Percentiles rank a stretch among this genome's conserved stretches.
These are phyloP conservation scores for Euphorbia schlechtendalii DNA, from an alignment of 441 rosid species.

Conservation along the genomic window DNA sequence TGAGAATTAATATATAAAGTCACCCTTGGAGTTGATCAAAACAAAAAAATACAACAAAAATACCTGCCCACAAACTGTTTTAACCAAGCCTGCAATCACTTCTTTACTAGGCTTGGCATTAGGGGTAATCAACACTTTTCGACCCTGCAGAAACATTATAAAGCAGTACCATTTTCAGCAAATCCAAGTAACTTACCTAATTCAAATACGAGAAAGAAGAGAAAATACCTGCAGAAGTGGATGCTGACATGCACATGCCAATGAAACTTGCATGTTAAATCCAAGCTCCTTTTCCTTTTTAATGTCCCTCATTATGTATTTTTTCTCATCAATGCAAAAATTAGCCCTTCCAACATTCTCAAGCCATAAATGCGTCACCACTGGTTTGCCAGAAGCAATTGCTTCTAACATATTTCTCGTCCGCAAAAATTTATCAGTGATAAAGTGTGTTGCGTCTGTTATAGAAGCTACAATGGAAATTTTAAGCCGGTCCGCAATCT, in stretches of 20 bases:
- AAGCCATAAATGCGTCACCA: slow-evolving; percentile 82
- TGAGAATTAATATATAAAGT: not conserved
- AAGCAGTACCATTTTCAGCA: slow-evolving; percentile 9
- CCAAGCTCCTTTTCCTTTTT: slow-evolving; percentile 77
- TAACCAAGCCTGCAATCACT: slow-evolving; percentile 59
- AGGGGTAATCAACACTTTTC: slow-evolving; percentile 60
- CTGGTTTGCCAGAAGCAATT: slow-evolving; percentile 77
- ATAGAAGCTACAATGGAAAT: slow-evolving; percentile 51
- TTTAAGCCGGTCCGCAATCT: slow-evolving; percentile 67
- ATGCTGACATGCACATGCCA: slow-evolving; percentile 53
- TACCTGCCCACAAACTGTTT: slow-evolving; percentile 75
- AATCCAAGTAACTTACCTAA: slow-evolving; percentile 10
- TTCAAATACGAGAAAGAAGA: not conserved
- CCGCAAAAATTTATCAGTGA: slow-evolving; percentile 72
- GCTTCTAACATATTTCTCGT: slow-evolving; percentile 90
- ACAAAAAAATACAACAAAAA: not conserved
- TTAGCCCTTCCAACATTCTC: slow-evolving; percentile 65
- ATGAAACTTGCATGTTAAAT: slow-evolving; percentile 65
- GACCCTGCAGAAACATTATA: slow-evolving; percentile 36
- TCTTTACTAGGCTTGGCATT: slow-evolving; percentile 61
- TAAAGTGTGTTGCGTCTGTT: slow-evolving; percentile 70
- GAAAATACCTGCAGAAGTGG: slow-evolving; percentile 40
- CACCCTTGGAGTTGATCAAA: not conserved
- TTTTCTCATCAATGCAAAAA: slow-evolving; percentile 63
- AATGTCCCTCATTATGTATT: slow-evolving; percentile 57